Evolutionary conservation across 192 early-diverging fungal genomes (phyloP), one percentile per base, ranked within the genome.

Genomic region (Entophlyctis luteolus): DNA sequence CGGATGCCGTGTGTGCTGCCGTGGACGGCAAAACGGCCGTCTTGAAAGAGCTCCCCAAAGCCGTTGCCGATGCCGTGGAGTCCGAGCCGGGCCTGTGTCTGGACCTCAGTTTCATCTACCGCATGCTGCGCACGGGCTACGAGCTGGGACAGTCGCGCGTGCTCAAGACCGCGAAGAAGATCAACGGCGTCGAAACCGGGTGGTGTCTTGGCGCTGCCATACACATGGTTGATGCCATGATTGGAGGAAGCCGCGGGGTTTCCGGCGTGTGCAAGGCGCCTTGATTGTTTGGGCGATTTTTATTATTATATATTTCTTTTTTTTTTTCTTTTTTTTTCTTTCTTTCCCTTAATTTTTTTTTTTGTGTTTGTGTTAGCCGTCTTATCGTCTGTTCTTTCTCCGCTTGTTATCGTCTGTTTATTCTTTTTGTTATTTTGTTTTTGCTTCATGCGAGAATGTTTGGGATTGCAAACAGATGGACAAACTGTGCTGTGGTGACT

Each of bases 141-240:
- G 89, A 89, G 29, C 83, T 98, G 56, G 80, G 85, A 3, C 75
- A 79, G 22, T 75, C 83, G 16, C 78, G 92, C 18, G 72, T 79
- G 5, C 74, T 98, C 4, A 87, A 89, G 50, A 88, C 90, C 25
- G 87, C 93, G 3, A 91, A 95, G 72, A 96, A 97, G 82, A 93
- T 98, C 55, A 83, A 88, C 33, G 90, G 85, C 27, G 86, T 92
- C 37, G 94, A 98, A 72, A 95, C 92, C 18, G 96, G 96, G 12
- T 98, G 96, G 96, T 93, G 91, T 73, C 78, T 98, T 39, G 96
- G 96, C 29, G 93, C 93, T 23, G 86, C 94, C 23, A 88, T 98
- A 55, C 84, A 90, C 27, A 79, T 96, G 52, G 73, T 95, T 10
- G 90, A 94, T 72, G 70, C 63, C 28, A 49, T 70, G 68, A 70